phyloP scores from a whole-genome alignment of 179 eudicot genomes.

The Sideroxylon spinosum region DNA sequence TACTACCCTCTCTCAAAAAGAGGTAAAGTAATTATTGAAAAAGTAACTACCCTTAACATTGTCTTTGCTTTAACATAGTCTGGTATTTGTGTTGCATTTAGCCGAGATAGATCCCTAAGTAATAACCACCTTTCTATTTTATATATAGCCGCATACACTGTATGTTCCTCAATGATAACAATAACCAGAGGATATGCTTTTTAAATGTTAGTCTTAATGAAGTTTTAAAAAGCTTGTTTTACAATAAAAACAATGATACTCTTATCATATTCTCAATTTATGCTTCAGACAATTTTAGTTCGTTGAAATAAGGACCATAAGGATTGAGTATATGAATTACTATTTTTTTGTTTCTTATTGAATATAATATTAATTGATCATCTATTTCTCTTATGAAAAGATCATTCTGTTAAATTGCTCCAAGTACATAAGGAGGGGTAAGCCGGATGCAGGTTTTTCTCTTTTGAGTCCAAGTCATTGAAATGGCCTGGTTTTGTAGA shows the following conservation, averaged over 20 bases:
- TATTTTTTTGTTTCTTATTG: background rate
- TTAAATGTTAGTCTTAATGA: slow-evolving; percentile 80
- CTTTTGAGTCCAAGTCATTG: slow-evolving; percentile 83
- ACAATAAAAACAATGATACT: slow-evolving; percentile 90
- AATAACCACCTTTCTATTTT: background rate
- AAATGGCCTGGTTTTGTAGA: slow-evolving; percentile 98
- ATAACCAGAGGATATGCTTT: slow-evolving; percentile 82
- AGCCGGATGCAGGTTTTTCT: slow-evolving; percentile 87
- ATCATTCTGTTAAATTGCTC: slow-evolving; percentile 8
- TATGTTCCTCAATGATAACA: background rate
- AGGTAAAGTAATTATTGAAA: slow-evolving; percentile 77
- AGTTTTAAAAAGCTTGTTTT: slow-evolving; percentile 85
- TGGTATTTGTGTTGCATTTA: slow-evolving; percentile 89
- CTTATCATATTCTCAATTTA: slow-evolving; percentile 91
- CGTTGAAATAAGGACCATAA: slow-evolving; percentile 88
- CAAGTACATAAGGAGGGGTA: slow-evolving; percentile 79
- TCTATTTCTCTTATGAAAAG: slow-evolving; percentile 1
- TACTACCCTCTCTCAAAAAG: slow-evolving; percentile 67
- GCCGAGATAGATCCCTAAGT: slow-evolving; percentile 46
- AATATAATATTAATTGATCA: background rate
- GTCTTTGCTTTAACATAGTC: slow-evolving; percentile 93
- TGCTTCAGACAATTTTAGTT: slow-evolving; percentile 86
- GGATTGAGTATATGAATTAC: slow-evolving; percentile 64
- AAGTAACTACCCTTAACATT: slow-evolving; percentile 81
- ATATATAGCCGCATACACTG: background rate